These are phyloP conservation scores for Podaxis carcinomalis DNA, from an alignment of 768 basidiomycete genomes.

Conservation along the genomic window DNA sequence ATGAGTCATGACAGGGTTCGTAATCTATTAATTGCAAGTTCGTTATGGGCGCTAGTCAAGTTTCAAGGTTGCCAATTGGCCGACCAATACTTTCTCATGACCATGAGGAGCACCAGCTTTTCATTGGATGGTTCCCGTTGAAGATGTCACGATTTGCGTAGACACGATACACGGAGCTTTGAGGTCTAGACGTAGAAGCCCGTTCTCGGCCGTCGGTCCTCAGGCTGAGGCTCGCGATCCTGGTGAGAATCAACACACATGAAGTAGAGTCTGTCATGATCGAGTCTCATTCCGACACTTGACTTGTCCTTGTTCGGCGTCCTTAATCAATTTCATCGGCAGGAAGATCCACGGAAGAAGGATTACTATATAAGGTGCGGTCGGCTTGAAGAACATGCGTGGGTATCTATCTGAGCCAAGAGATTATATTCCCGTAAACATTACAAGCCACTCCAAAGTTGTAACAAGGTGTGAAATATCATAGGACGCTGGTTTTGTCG, in stretches of 20 bases:
- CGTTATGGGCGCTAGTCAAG: not conserved
- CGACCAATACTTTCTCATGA: not conserved
- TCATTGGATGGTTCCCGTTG: too few relatives aligned
- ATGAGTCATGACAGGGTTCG: not conserved
- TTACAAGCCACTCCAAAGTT: not conserved
- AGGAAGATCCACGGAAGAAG: not conserved
- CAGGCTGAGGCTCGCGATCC: not conserved
- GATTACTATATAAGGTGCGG: not conserved
- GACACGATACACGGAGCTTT: too few relatives aligned
- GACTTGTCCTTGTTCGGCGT: not conserved
- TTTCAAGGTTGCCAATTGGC: not conserved
- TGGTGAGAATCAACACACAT: not conserved
- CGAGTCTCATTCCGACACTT: not conserved
- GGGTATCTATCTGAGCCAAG: not conserved
- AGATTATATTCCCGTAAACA: not conserved
- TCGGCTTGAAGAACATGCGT: not conserved
- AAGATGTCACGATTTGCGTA: too few relatives aligned
- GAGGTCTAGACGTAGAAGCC: not conserved
- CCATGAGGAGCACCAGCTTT: too few relatives aligned
- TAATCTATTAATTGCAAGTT: not conserved
- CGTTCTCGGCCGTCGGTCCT: not conserved
- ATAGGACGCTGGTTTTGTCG: not conserved
- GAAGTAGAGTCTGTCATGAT: not conserved
- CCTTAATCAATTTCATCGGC: not conserved
- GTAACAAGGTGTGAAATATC: not conserved